Conservation (phyloP, 2,329 filamentous ascomycete genomes). For the Colletotrichum camelliae region DNA sequence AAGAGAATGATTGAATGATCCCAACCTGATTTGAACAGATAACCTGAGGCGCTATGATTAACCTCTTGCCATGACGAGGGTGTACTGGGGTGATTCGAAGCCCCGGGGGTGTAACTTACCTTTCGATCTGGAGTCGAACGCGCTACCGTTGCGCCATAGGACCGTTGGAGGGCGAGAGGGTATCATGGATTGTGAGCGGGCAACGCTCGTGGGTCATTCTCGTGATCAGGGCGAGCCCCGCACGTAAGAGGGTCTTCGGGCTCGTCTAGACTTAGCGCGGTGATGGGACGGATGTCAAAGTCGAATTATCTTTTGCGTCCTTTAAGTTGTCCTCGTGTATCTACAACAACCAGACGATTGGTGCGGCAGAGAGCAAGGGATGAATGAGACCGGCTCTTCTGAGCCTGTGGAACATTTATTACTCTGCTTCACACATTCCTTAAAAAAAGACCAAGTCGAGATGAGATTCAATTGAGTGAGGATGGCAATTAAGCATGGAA, state of each 20-base stretch:
- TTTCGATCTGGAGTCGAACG: conserved; percentile 7
- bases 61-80: neutral
- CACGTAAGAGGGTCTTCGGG: neutral
- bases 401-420: neutral
- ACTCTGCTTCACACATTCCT: neutral
- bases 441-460: neutral
- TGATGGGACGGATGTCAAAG: neutral
- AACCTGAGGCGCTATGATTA: neutral
- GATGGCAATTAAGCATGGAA: neutral
- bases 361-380: neutral
- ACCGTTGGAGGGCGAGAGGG: neutral
- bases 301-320: neutral
- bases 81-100: neutral
- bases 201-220: neutral
- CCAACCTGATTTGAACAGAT: conserved; percentile 12
- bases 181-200: neutral
- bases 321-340: neutral
- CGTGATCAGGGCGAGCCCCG: neutral
- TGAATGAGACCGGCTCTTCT: neutral
- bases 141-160: conserved; percentile 12
- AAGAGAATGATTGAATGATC: neutral
- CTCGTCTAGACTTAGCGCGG: neutral
- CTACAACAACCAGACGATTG: neutral
- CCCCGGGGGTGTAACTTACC: neutral
- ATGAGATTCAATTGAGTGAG: neutral